phyloP scores from a whole-genome alignment of 257 asterid species.

The Solanum okadae region DNA sequence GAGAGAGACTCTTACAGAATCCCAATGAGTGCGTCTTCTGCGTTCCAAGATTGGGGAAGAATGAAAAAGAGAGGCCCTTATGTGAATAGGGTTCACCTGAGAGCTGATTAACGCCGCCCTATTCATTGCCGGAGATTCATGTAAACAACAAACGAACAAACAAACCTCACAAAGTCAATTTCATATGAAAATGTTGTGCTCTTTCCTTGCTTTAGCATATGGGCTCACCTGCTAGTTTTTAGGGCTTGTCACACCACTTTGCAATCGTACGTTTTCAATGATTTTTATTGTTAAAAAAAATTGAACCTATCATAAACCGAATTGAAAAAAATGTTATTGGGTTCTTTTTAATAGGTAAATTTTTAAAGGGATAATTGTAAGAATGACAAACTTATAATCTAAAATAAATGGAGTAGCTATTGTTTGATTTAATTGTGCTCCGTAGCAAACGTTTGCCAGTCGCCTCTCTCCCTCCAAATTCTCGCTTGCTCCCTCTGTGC shows the following conservation, averaged over 20 bases:
- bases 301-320: too few relatives aligned
- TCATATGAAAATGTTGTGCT: not conserved
- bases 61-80: conserved; percentile 47
- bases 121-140: conserved; percentile 46
- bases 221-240: not conserved
- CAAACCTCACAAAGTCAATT: not conserved
- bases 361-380: too few relatives aligned
- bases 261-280: not conserved
- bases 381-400: too few relatives aligned
- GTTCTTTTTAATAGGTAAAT: too few relatives aligned
- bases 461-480: too few relatives aligned
- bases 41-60: conserved; percentile 66
- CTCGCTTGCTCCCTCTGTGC: too few relatives aligned
- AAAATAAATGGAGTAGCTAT: too few relatives aligned
- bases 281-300: not conserved
- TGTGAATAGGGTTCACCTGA: conserved; percentile 36
- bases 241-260: not conserved
- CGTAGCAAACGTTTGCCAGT: too few relatives aligned
- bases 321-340: not conserved
- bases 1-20: conserved; percentile 33
- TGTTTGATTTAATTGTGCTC: too few relatives aligned
- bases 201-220: not conserved
- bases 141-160: not conserved
- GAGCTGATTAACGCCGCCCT: conserved; percentile 37
- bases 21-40: conserved; percentile 51